Evolutionary conservation across 2,329 filamentous ascomycete species (phyloP).

Genomic region (Stromatinia cepivora): DNA sequence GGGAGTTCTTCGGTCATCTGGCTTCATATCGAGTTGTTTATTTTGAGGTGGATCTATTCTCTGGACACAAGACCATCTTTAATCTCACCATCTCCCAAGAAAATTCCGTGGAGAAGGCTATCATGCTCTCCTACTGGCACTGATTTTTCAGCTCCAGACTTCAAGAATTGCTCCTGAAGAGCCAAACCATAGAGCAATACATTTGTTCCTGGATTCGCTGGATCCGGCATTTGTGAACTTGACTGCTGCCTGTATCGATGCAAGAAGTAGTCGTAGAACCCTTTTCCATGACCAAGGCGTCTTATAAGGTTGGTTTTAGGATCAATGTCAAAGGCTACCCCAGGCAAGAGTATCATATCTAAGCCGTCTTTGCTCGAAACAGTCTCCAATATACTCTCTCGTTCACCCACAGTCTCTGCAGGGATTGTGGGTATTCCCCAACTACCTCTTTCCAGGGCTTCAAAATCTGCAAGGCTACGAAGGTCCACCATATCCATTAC

Average conservation of each 20-base stretch:
- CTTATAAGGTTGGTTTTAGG: constrained; percentile 56
- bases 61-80: constrained; percentile 41
- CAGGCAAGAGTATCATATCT: constrained; percentile 88
- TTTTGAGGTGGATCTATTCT: constrained; percentile 24
- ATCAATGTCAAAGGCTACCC: constrained; percentile 81
- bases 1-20: constrained; percentile 26
- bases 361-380: constrained; percentile 53
- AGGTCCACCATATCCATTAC: constrained; percentile 96
- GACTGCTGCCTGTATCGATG: constrained; percentile 61
- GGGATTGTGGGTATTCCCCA: constrained; percentile 95
- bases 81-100: constrained; percentile 69
- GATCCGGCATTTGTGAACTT: constrained; percentile 36
- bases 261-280: constrained; percentile 95
- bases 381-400: constrained; percentile 73
- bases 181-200: constrained; percentile 72
- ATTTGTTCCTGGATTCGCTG: constrained; percentile 59
- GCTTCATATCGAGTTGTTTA: constrained; percentile 21
- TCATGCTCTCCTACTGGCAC: constrained; percentile 78
- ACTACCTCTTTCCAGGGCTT: constrained; percentile 71
- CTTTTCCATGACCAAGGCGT: constrained; percentile 88
- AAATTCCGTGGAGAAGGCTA: constrained; percentile 74
- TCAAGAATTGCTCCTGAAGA: constrained; percentile 80
- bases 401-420: constrained; percentile 60
- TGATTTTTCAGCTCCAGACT: constrained; percentile 54
- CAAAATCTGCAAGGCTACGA: constrained; percentile 71